Evolutionary conservation across 768 basidiomycete species (phyloP), one percentile per base, ranked within the genome.

Genomic region (Coprinopsis sp.): DNA sequence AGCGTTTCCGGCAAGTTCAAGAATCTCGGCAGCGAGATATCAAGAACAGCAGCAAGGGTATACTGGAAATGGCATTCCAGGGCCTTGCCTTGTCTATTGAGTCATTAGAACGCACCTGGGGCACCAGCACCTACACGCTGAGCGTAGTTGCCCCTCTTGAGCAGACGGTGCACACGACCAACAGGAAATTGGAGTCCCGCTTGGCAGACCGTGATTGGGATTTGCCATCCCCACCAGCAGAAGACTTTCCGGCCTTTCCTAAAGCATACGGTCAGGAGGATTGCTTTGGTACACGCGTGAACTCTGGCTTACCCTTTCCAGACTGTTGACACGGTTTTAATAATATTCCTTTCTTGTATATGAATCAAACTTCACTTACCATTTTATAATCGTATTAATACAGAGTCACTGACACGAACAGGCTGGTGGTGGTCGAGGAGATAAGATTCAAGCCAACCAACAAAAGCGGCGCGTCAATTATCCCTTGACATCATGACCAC

Each of bases 41-140:
- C 92, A 49, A 94, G 82, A 47, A 93, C 91, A 37, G 90, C 90
- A 42, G 90, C 91, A 53, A 93, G 84, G n/a, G 68, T 94, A 94
- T 37, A 94, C 89, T 87, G 57, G 7, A 29, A 18, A 29, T 30
- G 23, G 45, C 3, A 52, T 24, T 34, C 29, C 48, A 34, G 47
- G 33, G 34, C 12, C 48, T 33, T 50, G 28, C n/a, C 13, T 2
- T 8, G 1, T 24, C 23, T 7, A 18, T 37, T 28, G 8, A 16
- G 16, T 46, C 21, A 31, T 42, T 23, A 10, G 14, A 7, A 62
- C 70, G 21, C 51, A 87, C 85, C 86, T 59, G 86, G 90, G 55
- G 91, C 88, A 66, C 91, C 91, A 49, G 83, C 82, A 63, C 90
- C 91, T 54, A 95, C 81, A 62, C 91, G 87, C 61, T 84, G 83